phyloP scores from a whole-genome alignment of 2,329 filamentous ascomycete genomes.

The Gaeumannomyces sp. region DNA sequence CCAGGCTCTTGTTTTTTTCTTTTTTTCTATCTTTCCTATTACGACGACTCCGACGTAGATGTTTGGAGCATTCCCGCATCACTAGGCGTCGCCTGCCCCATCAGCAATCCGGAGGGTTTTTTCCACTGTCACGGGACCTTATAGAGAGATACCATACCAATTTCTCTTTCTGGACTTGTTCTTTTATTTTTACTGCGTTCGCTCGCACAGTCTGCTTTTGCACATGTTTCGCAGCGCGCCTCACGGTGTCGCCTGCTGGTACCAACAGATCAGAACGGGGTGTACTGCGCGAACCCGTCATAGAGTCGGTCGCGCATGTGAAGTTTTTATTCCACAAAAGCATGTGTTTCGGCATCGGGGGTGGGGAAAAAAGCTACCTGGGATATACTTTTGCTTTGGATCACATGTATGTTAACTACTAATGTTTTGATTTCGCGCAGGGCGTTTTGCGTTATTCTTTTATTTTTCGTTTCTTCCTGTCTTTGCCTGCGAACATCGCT shows the following conservation, averaged over 20 bases:
- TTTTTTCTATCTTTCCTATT: background rate
- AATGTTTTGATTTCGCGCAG: background rate
- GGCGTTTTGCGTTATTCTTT: background rate
- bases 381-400: conserved; percentile 2
- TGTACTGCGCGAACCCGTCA: background rate
- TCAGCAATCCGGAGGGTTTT: background rate
- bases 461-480: background rate
- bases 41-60: too few species aligned
- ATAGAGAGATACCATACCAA: background rate
- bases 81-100: too few species aligned
- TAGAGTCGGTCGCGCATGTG: background rate
- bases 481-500: conserved; percentile 8
- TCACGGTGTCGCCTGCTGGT: background rate
- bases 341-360: background rate
- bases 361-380: background rate
- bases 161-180: background rate
- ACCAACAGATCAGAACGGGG: background rate
- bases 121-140: background rate
- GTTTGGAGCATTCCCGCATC: too few species aligned
- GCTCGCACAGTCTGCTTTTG: background rate
- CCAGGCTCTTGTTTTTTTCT: background rate
- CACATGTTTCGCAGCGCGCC: background rate
- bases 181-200: background rate
- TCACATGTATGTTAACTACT: background rate
- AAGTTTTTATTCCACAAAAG: background rate